Evolutionary conservation across 106 monocot species (phyloP).

Genomic region (Gastrodia elata): DNA sequence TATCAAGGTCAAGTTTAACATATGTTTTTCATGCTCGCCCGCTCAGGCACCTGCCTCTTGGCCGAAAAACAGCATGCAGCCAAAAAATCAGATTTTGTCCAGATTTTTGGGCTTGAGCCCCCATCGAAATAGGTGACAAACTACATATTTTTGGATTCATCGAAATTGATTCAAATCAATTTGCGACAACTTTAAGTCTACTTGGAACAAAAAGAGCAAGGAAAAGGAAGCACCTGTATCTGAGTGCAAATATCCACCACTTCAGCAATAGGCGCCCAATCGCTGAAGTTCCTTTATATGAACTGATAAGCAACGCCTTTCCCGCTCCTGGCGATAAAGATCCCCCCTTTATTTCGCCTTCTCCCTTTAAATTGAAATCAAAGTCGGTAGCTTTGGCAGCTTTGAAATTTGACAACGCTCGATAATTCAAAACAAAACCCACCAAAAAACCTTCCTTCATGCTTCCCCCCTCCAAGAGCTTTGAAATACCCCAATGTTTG

Average conservation of each 20-base stretch:
- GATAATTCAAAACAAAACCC: conserved; percentile 25
- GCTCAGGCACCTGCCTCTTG: too few species aligned
- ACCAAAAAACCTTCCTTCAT: conserved; percentile 28
- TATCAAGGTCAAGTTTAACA: too few species aligned
- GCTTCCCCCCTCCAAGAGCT: conserved; percentile 31
- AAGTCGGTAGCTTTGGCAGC: conserved; percentile 22
- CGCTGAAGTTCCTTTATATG: conserved; percentile 41
- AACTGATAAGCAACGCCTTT: conserved; percentile 37
- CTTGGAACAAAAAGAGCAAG: background rate
- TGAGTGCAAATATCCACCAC: conserved; percentile 33
- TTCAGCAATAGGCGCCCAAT: conserved; percentile 42
- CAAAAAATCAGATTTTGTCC: too few species aligned
- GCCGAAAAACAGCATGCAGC: too few species aligned
- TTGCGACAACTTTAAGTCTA: too few species aligned
- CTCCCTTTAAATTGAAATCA: conserved; percentile 12
- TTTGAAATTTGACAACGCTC: conserved; percentile 17
- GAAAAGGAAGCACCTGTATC: conserved; percentile 13
- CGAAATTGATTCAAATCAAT: too few species aligned
- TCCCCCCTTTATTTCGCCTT: conserved; percentile 29
- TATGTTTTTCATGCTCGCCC: too few species aligned
- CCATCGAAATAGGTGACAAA: too few species aligned
- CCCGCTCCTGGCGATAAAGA: conserved; percentile 22
- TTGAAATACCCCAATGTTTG: conserved; percentile 21
- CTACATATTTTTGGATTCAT: too few species aligned
- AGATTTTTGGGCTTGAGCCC: too few species aligned